Evolutionary conservation across 1,284 basidiomycete genomes (phyloP).

Genomic region (Polyporus tsugae): DNA sequence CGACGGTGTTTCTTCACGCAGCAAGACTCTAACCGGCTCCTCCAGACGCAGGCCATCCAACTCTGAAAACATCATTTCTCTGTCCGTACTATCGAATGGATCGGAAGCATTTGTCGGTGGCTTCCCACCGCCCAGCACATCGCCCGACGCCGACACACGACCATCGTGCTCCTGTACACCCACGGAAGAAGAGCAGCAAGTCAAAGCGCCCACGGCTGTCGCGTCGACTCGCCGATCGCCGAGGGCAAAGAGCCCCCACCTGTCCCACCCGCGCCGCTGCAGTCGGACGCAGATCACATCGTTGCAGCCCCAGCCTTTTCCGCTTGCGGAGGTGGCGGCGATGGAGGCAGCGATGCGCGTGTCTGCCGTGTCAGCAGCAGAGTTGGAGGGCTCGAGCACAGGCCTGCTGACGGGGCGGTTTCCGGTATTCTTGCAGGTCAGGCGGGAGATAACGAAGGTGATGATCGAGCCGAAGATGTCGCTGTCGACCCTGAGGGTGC

Average conservation of each 20-base stretch:
- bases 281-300: conserved; percentile 22
- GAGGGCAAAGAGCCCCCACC: conserved; percentile 58
- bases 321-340: conserved; percentile 11
- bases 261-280: conserved; percentile 43
- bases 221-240: conserved; percentile 38
- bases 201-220: conserved; percentile 40
- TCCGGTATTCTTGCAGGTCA: conserved; percentile 89
- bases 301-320: conserved; percentile 9
- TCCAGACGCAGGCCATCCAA: conserved; percentile 43
- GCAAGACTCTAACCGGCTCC: conserved; percentile 33
- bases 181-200: conserved; percentile 39
- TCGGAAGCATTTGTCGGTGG: conserved; percentile 58
- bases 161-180: conserved; percentile 34
- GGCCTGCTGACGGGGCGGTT: conserved; percentile 46
- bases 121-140: conserved; percentile 44
- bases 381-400: conserved; percentile 21
- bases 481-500: conserved; percentile 77
- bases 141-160: conserved; percentile 14
- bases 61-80: conserved; percentile 37
- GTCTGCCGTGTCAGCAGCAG: conserved; percentile 24
- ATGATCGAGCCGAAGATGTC: conserved; percentile 75
- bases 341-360: conserved; percentile 10
- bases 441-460: conserved; percentile 92
- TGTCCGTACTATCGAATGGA: conserved; percentile 41
- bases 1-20: conserved; percentile 27